Percentiles rank a stretch among this genome's conserved stretches.
Conservation (phyloP, 139 green algal genomes). For the Tetraselmis striata region DNA sequence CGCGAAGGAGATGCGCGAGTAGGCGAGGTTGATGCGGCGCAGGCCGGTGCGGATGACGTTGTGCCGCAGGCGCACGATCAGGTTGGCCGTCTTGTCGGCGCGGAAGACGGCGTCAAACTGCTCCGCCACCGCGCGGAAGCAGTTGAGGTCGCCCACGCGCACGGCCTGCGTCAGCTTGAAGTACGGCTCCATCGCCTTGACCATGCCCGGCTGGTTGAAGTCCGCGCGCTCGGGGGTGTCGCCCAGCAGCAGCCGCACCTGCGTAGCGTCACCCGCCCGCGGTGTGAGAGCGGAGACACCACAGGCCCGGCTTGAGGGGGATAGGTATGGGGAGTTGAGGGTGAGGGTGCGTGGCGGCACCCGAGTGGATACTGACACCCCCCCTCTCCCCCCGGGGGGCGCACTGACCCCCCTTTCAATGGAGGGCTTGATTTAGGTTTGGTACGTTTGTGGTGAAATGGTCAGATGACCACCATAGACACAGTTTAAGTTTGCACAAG, state of each 20-base stretch:
- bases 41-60: slow-evolving; percentile 95
- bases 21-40: slow-evolving; percentile 85
- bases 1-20: slow-evolving; percentile 85
- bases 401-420: too few species aligned
- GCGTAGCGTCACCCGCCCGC: too few species aligned
- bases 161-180: slow-evolving; percentile 83
- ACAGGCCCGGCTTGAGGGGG: too few species aligned
- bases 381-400: too few species aligned
- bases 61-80: slow-evolving; percentile 86
- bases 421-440: too few species aligned
- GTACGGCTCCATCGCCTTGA: slow-evolving; percentile 72
- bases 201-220: slow-evolving; percentile 66
- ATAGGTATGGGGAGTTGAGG: too few species aligned
- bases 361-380: too few species aligned
- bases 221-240: slow-evolving; percentile 88
- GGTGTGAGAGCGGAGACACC: too few species aligned
- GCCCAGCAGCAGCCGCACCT: slow-evolving; percentile 93
- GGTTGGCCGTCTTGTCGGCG: slow-evolving; percentile 69
- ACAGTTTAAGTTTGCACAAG: too few species aligned
- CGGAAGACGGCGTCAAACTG: slow-evolving; percentile 55
- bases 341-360: too few species aligned
- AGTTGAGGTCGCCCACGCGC: slow-evolving; percentile 70
- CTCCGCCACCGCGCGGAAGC: slow-evolving; percentile 65
- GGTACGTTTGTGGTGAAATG: too few species aligned
- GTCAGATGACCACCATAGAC: too few species aligned